Percentiles rank a stretch among this genome's conserved stretches.
These are phyloP conservation scores for Penicillium maclennaniae DNA, from an alignment of 495 filamentous ascomycete genomes.

Conservation along the genomic window DNA sequence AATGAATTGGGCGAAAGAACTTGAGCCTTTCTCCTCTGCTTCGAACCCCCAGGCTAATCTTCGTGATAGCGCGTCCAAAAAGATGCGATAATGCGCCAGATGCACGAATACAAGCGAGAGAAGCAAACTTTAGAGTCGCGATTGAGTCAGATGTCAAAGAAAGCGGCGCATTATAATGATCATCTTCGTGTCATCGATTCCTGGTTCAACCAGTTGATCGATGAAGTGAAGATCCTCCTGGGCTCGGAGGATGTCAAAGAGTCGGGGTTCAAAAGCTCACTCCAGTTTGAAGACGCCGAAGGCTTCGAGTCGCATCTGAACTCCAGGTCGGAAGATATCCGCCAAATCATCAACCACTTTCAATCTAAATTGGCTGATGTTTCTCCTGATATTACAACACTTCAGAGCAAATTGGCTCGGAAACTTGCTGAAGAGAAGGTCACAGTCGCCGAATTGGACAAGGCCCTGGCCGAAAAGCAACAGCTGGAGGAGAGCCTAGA, in stretches of 20 bases:
- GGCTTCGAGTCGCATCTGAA: conserved; percentile 76
- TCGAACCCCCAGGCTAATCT: conserved; percentile 7
- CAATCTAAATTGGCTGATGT: conserved; percentile 44
- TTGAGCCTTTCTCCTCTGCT: neutral
- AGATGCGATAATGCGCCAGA: conserved; percentile 94
- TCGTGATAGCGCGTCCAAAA: conserved; percentile 81
- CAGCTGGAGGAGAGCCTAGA: conserved; percentile 79
- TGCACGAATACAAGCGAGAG: conserved; percentile 95
- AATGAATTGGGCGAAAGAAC: neutral
- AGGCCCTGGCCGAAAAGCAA: conserved; percentile 73
- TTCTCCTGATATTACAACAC: conserved; percentile 60
- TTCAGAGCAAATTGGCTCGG: conserved; percentile 69
- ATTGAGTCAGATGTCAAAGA: conserved; percentile 70
- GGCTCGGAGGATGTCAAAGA: conserved; percentile 42
- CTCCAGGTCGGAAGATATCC: conserved; percentile 57
- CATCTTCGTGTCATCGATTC: conserved; percentile 84
- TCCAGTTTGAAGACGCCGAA: conserved; percentile 36
- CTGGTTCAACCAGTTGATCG: conserved; percentile 89
- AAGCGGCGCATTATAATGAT: conserved; percentile 77
- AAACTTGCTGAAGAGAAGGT: conserved; percentile 79
- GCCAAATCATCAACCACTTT: conserved; percentile 54
- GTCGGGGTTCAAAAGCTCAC: conserved; percentile 29
- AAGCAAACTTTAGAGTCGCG: conserved; percentile 71
- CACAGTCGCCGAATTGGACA: conserved; percentile 70
- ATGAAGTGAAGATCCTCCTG: conserved; percentile 74